Evolutionary conservation across 139 green algal species (phyloP).

Genomic region (Dunaliella primolecta): DNA sequence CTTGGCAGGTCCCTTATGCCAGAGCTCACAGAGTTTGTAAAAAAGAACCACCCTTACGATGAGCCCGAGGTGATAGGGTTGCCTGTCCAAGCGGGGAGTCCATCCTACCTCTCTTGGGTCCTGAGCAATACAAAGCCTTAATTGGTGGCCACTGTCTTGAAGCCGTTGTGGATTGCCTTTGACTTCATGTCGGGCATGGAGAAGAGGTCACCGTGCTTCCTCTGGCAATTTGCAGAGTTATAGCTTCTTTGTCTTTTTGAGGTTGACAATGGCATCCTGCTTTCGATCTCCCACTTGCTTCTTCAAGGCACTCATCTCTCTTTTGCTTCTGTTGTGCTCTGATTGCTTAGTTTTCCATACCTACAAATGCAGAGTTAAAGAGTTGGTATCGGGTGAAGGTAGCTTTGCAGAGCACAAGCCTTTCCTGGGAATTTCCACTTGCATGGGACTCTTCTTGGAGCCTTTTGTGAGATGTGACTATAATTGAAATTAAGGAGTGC

Average conservation of each 20-base stretch:
- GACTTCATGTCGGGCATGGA: too few relatives aligned
- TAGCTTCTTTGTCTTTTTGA: neutral
- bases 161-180: too few relatives aligned
- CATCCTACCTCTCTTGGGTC: slow-evolving; percentile 72
- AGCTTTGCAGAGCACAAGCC: too few relatives aligned
- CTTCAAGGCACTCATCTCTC: neutral
- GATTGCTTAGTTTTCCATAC: too few relatives aligned
- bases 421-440: too few relatives aligned
- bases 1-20: slow-evolving; percentile 35
- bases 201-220: too few relatives aligned
- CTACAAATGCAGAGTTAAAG: too few relatives aligned
- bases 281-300: neutral
- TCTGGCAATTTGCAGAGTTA: neutral
- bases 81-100: slow-evolving; percentile 60
- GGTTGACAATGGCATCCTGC: neutral
- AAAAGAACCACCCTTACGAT: slow-evolving; percentile 72
- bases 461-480: too few relatives aligned
- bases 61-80: slow-evolving; percentile 69
- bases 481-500: too few relatives aligned
- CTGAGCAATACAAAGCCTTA: slow-evolving; percentile 41
- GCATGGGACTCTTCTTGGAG: too few relatives aligned
- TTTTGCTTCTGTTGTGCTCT: too few relatives aligned
- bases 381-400: too few relatives aligned
- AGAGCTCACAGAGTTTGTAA: slow-evolving; percentile 53
- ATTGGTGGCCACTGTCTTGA: neutral